A percentile compares a stretch with the other conserved stretches of the same genome.
Evolutionary conservation across 2,329 filamentous ascomycete genomes (phyloP).

Genomic region (Huntiella bhutanensis): DNA sequence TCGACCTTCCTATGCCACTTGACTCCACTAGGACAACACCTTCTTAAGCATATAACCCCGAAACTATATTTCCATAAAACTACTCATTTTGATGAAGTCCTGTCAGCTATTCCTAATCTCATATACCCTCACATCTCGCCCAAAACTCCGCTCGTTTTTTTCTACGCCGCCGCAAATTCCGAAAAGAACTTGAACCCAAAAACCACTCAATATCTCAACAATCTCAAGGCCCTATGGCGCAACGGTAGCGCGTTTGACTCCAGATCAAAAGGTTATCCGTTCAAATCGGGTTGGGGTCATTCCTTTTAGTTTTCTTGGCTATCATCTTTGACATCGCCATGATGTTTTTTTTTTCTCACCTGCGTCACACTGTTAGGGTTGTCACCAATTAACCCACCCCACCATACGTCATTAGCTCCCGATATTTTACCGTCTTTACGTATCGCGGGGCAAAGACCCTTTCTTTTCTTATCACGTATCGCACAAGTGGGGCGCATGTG

Average conservation of each 20-base stretch:
- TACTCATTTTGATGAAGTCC: no score
- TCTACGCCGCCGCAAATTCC: no score
- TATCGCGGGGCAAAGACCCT: neutral
- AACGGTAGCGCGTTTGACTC: constrained; percentile 11
- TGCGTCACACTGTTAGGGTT: neutral
- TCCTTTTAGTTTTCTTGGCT: neutral
- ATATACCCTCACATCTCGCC: no score
- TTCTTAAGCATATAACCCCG: no score
- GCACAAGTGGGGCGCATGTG: neutral
- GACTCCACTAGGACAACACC: no score
- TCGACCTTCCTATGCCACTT: no score
- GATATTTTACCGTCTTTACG: neutral
- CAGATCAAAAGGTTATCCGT: constrained; percentile 7
- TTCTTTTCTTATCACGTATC: constrained; percentile 6
- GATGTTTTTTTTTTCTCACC: neutral
- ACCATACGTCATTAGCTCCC: neutral
- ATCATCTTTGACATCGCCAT: neutral
- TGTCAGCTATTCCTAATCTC: no score
- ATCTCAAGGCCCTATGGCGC: constrained; percentile 5
- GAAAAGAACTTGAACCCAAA: no score
- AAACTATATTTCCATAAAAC: no score
- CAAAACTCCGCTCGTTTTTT: no score
- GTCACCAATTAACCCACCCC: no score
- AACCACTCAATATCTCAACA: no score
- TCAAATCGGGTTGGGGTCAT: neutral